Evolutionary conservation across 495 filamentous ascomycete species (phyloP), one percentile per base, ranked within the genome.

Genomic region (Margaritispora aquatica): DNA sequence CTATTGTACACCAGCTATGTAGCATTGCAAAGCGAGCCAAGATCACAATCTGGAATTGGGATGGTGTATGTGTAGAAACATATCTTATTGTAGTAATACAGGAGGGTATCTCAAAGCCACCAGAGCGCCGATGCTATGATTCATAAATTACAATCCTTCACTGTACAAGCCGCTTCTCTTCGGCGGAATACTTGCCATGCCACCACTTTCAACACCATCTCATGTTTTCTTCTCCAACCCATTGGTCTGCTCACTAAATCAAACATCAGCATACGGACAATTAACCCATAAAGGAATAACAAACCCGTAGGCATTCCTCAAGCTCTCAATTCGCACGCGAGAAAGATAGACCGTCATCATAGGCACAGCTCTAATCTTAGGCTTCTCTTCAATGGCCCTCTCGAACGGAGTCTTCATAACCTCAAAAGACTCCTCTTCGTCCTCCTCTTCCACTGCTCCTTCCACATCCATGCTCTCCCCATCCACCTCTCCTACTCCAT

Each of bases 341-440:
- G 81, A 82, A 13, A 90, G 69, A 62, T 86, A 84, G 24, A 87
- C 74, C 34, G 75, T 82, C 71, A 89, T 75, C 51, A 82, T 62
- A 22, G 66, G 66, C 19, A 63, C 34, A 38, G 61, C 59, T 55
- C 67, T 23, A 48, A 63, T 21, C 55, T 63, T 60, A 51, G 38
- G 31, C 41, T 46, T 58, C 9, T 53, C 57, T 31, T 72, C 68
- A 15, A 77, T 63, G 21, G 72, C 72, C 59, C 68, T 67, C 65
- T 76, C 72, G 55, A 75, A 75, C 11, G 77, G 72, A 1, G 71
- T 79, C 57, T 74, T 70, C 76, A 84, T 79, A 17, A 70, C 71
- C 70, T 85, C 77, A 62, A 86, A 88, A 10, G 20, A 46, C 29
- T 46, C 46, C 10, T 52, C 55, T 19, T 79, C 76, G 53, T 74